Evolutionary conservation across 2,329 filamentous ascomycete species (phyloP).

Genomic region (Alternaria rosae): DNA sequence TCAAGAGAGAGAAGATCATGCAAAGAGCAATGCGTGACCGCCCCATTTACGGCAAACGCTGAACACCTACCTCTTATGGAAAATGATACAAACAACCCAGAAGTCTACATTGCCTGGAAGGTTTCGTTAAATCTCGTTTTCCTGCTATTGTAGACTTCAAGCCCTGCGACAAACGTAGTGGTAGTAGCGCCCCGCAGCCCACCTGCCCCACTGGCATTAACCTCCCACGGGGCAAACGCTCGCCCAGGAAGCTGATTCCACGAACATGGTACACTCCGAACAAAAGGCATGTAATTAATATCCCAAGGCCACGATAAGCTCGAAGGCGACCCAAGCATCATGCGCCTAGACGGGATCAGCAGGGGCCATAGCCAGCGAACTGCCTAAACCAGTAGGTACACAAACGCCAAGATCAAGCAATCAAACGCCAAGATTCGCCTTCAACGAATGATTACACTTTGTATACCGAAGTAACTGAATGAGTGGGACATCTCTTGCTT

Average conservation of each 20-base stretch:
- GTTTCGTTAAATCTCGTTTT: too few relatives aligned
- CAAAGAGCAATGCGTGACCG: constrained; percentile 8
- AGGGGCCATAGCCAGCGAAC: constrained; percentile 18
- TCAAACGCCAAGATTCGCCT: background rate
- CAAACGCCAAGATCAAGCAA: too few relatives aligned
- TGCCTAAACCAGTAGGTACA: constrained; percentile 19
- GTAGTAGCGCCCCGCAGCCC: constrained; percentile 4
- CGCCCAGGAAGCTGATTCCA: constrained; percentile 33
- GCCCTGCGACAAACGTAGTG: too few relatives aligned
- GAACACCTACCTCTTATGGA: too few relatives aligned
- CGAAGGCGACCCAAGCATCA: constrained; percentile 7
- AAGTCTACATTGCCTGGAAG: too few relatives aligned
- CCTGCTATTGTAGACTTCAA: too few relatives aligned
- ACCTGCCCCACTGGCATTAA: constrained; percentile 41
- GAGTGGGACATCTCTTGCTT: too few relatives aligned
- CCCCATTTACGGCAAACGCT: background rate
- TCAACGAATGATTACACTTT: too few relatives aligned
- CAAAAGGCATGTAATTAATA: constrained; percentile 30
- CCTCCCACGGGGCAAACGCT: constrained; percentile 29
- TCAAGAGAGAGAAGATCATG: background rate
- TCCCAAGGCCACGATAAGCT: constrained; percentile 28
- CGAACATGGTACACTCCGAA: constrained; percentile 18
- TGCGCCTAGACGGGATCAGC: constrained; percentile 23
- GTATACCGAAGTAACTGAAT: too few relatives aligned
- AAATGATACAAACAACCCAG: too few relatives aligned